Conservation (phyloP, 2,329 filamentous ascomycete species). For the Zasmidium cellare region DNA sequence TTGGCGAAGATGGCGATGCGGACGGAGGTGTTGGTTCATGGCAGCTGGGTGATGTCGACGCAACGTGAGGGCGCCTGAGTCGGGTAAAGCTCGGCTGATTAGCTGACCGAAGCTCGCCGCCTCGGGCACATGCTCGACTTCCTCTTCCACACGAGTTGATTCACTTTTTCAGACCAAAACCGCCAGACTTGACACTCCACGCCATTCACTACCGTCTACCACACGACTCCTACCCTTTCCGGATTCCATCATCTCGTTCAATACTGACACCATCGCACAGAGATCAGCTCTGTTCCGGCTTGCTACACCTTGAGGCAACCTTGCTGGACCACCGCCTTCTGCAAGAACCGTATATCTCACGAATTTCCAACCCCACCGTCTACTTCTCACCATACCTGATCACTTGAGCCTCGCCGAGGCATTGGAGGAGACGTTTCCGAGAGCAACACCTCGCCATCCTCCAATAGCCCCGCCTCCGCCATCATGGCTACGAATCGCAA, state of each 20-base stretch:
- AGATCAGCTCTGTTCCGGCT: neutral
- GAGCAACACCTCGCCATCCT: neutral
- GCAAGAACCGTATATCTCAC: neutral
- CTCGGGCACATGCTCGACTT: neutral
- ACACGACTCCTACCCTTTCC: neutral
- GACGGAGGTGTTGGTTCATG: slow-evolving; percentile 5
- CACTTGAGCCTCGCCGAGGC: neutral
- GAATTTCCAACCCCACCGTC: neutral
- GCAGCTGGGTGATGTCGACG: slow-evolving; percentile 3
- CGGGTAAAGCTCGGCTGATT: neutral
- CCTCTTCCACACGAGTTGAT: no score
- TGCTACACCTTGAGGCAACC: neutral
- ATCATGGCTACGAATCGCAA: slow-evolving; percentile 56
- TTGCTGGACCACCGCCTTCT: neutral
- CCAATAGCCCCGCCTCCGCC: neutral
- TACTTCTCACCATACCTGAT: neutral
- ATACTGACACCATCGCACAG: neutral
- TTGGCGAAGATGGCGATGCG: slow-evolving; percentile 8
- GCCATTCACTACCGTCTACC: neutral
- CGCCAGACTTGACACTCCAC: neutral
- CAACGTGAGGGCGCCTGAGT: slow-evolving; percentile 3
- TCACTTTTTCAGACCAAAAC: no score
- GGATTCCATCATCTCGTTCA: neutral
- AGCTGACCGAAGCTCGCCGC: neutral
- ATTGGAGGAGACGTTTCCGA: neutral